phyloP scores from a whole-genome alignment of 2,329 filamentous ascomycete genomes.

The Penicillium sp. region DNA sequence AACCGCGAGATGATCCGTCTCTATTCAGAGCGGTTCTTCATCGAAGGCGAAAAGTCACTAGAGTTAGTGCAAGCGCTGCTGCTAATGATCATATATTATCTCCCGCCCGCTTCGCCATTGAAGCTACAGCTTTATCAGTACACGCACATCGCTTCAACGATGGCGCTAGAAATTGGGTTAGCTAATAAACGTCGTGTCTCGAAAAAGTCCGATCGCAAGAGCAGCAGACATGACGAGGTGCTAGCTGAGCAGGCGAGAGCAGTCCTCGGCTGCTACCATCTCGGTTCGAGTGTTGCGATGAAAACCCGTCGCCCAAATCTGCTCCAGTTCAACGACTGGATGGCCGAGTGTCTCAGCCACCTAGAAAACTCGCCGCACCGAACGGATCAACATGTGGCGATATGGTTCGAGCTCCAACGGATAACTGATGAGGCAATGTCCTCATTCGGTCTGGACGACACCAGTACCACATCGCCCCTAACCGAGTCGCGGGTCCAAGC shows the following conservation, averaged over 20 bases:
- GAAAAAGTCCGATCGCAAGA: conserved; percentile 19
- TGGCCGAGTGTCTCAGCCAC: conserved; percentile 33
- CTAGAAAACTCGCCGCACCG: conserved; percentile 31
- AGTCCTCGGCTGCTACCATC: conserved; percentile 35
- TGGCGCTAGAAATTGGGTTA: conserved; percentile 48
- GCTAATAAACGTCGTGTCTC: conserved; percentile 32
- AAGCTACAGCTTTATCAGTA: conserved; percentile 53
- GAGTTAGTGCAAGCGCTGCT: conserved; percentile 53
- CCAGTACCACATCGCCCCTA: conserved; percentile 30
- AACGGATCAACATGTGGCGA: conserved; percentile 32
- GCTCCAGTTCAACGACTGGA: conserved; percentile 38
- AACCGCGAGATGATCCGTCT: conserved; percentile 50
- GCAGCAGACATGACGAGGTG: conserved; percentile 25
- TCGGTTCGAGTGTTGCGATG: conserved; percentile 38
- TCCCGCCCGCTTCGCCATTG: conserved; percentile 48
- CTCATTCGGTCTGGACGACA: conserved; percentile 38
- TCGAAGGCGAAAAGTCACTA: conserved; percentile 51
- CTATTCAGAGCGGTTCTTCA: conserved; percentile 50
- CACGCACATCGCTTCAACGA: conserved; percentile 52
- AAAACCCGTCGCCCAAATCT: conserved; percentile 38
- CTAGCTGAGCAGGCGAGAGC: conserved; percentile 37
- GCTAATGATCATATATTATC: conserved; percentile 51
- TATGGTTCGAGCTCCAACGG: conserved; percentile 36
- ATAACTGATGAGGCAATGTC: conserved; percentile 37
- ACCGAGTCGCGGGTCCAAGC: conserved; percentile 36